Percentiles rank a stretch among this genome's conserved stretches.
Conservation (phyloP, 495 filamentous ascomycete species). For the Podospora pseudopauciseta region DNA sequence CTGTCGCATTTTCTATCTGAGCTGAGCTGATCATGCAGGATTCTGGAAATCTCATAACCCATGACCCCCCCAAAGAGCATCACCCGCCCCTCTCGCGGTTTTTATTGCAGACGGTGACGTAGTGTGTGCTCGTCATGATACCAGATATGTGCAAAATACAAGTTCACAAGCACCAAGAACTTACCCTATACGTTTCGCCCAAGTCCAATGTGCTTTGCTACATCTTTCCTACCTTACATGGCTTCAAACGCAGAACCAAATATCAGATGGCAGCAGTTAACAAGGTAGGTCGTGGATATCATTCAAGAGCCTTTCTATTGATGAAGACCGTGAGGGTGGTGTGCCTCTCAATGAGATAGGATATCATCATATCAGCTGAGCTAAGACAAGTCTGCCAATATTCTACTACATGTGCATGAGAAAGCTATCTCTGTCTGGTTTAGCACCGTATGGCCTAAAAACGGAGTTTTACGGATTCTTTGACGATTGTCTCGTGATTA, state of each 20-base stretch:
- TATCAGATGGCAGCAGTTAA: too few species aligned
- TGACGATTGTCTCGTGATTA: too few species aligned
- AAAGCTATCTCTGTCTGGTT: background rate
- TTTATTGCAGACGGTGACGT: background rate
- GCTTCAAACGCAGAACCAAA: too few species aligned
- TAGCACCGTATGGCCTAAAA: too few species aligned
- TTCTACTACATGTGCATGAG: too few species aligned
- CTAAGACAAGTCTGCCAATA: background rate
- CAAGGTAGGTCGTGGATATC: too few species aligned
- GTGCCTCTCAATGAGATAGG: background rate
- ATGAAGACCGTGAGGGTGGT: background rate
- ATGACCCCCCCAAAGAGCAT: background rate
- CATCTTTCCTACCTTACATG: too few species aligned
- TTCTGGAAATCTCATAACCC: background rate
- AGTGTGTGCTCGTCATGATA: background rate
- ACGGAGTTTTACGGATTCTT: too few species aligned
- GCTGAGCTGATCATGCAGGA: conserved; percentile 8
- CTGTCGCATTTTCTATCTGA: conserved; percentile 8
- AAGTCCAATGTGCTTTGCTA: too few species aligned
- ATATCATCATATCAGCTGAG: background rate
- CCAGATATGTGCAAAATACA: too few species aligned
- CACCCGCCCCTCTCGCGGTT: background rate
- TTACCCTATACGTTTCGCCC: too few species aligned
- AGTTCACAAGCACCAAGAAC: too few species aligned
- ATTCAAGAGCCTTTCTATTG: background rate